Evolutionary conservation across 306 rosid genomes (phyloP).

Genomic region (Prunus mira): DNA sequence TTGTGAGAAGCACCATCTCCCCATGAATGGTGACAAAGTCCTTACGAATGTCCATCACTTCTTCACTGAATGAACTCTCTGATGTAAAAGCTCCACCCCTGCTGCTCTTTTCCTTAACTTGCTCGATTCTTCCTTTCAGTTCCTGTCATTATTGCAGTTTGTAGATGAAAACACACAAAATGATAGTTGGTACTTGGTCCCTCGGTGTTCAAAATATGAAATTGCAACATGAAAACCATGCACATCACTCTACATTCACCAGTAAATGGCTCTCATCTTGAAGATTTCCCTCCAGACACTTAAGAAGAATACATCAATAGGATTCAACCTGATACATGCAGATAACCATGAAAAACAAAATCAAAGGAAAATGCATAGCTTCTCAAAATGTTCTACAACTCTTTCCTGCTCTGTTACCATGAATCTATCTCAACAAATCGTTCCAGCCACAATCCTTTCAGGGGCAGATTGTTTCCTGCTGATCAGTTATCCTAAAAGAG

Average conservation of each 20-base stretch:
- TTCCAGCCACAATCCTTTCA: background rate
- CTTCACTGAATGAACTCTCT: constrained; percentile 83
- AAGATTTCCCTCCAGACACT: background rate
- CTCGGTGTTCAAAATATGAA: background rate
- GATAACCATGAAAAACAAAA: background rate
- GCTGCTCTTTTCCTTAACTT: constrained; percentile 63
- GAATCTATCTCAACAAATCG: background rate
- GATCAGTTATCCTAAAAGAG: too few species aligned
- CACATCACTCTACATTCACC: constrained; percentile 9
- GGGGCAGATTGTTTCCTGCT: background rate
- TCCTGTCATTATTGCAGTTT: constrained; percentile 41
- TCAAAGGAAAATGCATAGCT: too few species aligned
- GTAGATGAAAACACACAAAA: background rate
- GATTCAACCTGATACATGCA: background rate
- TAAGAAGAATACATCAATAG: background rate
- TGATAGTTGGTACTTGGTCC: background rate
- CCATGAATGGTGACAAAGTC: constrained; percentile 96
- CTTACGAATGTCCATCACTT: constrained; percentile 90
- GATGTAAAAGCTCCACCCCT: constrained; percentile 47
- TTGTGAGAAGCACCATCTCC: constrained; percentile 93
- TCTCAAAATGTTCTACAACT: background rate
- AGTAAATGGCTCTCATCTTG: background rate
- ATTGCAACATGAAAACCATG: constrained; percentile 15
- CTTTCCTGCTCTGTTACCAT: background rate
- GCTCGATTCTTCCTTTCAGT: constrained; percentile 82